Base-by-base conservation (phyloP, 108 stramenopile genomes). In the Cyclotella baltica region DNA sequence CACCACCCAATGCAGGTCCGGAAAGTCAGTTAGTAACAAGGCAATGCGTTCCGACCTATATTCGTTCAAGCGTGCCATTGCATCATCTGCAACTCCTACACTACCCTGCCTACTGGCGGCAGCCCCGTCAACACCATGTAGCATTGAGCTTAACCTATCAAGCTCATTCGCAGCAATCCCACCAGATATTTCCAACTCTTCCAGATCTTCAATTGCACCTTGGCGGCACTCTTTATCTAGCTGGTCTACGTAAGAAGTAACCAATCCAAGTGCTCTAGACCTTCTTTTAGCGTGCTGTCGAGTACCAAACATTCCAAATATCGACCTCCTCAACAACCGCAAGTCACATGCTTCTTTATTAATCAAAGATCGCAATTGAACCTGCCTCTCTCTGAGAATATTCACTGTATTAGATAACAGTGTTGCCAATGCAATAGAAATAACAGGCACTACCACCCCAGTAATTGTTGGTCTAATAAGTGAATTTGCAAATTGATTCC, bases 341-440 rank as follows among this genome's bases (percentile, higher is more conserved):
- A 81, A 57, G 29, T 81, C 75, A 52, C 80, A 76, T 27, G 80
- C 67, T 70, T 81, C 80, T 38, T 81, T 77, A 36, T 81, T 81
- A 0, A 81, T 57, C 11, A 70, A 37, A 4, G 76, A 34, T 46
- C 80, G 75, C 9, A 81, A 46, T 25, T 72, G 23, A 35, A 81
- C 76, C 64, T 81, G 75, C 43, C 76, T 63, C 15, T 81, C 66
- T 15, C 80, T 75, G 4, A 81, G 62, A 1, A 81, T 75, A 27
- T 77, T 81, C 28, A 81, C 76, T 23, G 80, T 81, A 22, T 69
- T 81, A 13, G 80, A 67, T 16, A 81, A n/a, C 27, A 81, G 33
- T 30, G 80, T 71, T 8, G 74, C 80, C 25, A 81, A 46, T 9
- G 80, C 80, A 70, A 81, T 77, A 5, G 80, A 69, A 19, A 81